Percentiles rank a stretch among this genome's conserved stretches.
phyloP scores from a whole-genome alignment of 805 yeast species.

The Martiniozyma abietophila region DNA sequence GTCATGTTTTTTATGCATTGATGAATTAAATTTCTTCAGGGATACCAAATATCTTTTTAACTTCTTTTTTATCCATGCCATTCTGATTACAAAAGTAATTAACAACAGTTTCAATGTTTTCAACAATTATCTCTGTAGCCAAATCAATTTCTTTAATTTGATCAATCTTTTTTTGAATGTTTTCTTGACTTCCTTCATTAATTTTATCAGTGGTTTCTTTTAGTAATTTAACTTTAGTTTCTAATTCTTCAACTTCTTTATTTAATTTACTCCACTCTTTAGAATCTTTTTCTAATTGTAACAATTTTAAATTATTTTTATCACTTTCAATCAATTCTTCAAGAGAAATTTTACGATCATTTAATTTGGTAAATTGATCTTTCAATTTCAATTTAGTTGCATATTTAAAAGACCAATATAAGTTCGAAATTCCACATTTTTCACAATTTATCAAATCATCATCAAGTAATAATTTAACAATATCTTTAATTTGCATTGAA shows the following conservation, averaged over 20 bases:
- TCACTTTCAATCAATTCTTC: no score
- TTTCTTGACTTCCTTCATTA: constrained; percentile 3
- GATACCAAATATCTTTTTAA: constrained; percentile 32
- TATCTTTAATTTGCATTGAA: constrained; percentile 46
- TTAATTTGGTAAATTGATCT: constrained; percentile 11
- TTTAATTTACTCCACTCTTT: constrained; percentile 10
- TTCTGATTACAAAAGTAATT: constrained; percentile 27
- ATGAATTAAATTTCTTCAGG: constrained; percentile 31
- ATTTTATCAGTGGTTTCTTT: constrained; percentile 8
- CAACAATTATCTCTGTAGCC: constrained; percentile 17
- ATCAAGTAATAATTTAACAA: constrained; percentile 37
- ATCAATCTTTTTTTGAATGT: not conserved
- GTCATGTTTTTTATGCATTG: no score
- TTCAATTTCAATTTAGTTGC: constrained; percentile 15
- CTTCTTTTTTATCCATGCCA: constrained; percentile 21
- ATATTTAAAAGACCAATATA: constrained; percentile 42
- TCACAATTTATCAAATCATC: constrained; percentile 41
- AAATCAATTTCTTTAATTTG: constrained; percentile 3
- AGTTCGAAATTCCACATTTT: constrained; percentile 45
- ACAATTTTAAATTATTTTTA: constrained; percentile 4
- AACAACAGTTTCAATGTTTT: constrained; percentile 34
- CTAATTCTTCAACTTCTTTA: constrained; percentile 7
- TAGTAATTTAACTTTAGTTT: constrained; percentile 7
- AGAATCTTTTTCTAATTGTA: constrained; percentile 6
- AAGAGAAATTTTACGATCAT: no score